Evolutionary conservation across 768 basidiomycete species (phyloP), one percentile per base, ranked within the genome.

Genomic region (Lentinula raphanica): DNA sequence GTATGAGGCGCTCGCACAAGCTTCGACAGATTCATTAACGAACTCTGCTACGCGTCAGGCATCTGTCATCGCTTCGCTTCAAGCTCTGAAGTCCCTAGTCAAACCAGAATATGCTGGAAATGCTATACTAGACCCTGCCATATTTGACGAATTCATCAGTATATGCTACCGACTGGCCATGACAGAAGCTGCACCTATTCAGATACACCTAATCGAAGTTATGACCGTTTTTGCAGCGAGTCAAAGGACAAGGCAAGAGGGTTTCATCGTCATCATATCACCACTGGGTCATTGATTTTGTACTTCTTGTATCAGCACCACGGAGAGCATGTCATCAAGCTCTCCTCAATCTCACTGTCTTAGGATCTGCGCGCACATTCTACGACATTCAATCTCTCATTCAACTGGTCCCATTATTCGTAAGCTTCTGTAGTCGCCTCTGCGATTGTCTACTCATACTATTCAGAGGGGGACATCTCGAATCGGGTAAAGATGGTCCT

Each of bases 121-220:
- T 28, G 90, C 88, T 0, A 80, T 98, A 32, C 76, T 90, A 58
- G 89, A 95, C 38, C 86, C 88, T 2, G 79, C 85, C 0, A 83
- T 92, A 27, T 96, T 96, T 66, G 92, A 94, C 48, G 96, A 99
- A 71, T 85, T 98, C 44, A 83, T 88, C 63, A 87, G 87, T 48
- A 75, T 98, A 3, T 92, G 87, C 67, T 94, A 96, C 67, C 84
- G 96, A 5, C 84, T 98, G 72, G 92, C 88, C 0, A 85, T 98
- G 80, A 90, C 90, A 0, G 94, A 96, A 66, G 75, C 86, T 0
- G 85, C 91, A 1, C 73, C 65, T 0, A 80, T 92, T 29, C 89
- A 94, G 64, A 73, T 82, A 0, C 81, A 88, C 56, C 78, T 98
- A 21, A 74, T 92, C 2, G 87, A 89, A 61, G 82, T 89, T 38